Conservation (phyloP, 2,329 filamentous ascomycete species). For the Colletotrichum graminicola region DNA sequence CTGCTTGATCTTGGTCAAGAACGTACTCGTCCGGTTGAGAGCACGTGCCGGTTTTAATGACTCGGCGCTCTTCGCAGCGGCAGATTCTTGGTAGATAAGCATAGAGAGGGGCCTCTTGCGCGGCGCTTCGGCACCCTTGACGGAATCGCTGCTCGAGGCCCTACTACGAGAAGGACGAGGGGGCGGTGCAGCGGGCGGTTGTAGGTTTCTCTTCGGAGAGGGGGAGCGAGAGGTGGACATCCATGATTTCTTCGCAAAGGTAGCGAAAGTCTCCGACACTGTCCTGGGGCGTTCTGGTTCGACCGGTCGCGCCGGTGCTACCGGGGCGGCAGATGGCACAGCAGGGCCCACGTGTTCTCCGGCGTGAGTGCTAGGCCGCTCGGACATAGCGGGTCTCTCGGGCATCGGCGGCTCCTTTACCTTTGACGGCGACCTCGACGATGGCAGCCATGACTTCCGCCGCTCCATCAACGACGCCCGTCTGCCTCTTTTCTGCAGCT, state of each 20-base stretch:
- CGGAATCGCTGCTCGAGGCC: constrained; percentile 30
- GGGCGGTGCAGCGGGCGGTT: constrained; percentile 40
- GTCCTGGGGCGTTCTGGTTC: constrained; percentile 53
- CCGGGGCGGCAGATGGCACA: constrained; percentile 27
- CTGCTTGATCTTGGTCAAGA: constrained; percentile 66
- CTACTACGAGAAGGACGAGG: constrained; percentile 41
- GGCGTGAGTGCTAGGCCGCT: constrained; percentile 42
- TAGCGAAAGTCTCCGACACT: constrained; percentile 61
- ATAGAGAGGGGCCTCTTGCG: constrained; percentile 50
- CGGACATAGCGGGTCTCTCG: constrained; percentile 42
- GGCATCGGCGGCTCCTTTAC: constrained; percentile 49
- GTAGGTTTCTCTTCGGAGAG: constrained; percentile 56
- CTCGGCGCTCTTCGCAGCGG: constrained; percentile 52
- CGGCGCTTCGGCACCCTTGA: constrained; percentile 49
- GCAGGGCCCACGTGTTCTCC: constrained; percentile 36
- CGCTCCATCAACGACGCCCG: constrained; percentile 62
- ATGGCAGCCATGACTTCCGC: constrained; percentile 65
- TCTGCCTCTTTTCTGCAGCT: constrained; percentile 47
- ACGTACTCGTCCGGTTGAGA: constrained; percentile 60
- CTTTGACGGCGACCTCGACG: constrained; percentile 57
- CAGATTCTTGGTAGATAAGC: constrained; percentile 44
- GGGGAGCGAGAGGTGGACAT: constrained; percentile 62
- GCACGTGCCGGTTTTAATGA: constrained; percentile 53
- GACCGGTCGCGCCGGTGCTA: constrained; percentile 43
- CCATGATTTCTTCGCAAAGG: constrained; percentile 66